Base-by-base conservation (phyloP, 2,329 filamentous ascomycete species). In the Xylaria hypoxylon region DNA sequence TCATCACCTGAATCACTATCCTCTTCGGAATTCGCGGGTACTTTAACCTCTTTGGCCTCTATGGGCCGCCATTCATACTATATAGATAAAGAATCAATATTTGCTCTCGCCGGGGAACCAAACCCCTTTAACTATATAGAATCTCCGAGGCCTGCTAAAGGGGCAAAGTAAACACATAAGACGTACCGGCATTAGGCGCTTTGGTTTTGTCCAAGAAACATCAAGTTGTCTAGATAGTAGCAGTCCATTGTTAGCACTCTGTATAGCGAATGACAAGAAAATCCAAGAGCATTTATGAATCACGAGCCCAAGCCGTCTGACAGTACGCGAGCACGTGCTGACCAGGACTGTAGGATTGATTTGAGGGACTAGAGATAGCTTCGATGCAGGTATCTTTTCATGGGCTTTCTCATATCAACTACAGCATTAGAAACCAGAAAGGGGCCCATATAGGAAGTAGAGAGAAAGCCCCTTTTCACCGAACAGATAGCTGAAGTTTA, bases 121-220 rank as follows among this genome's bases (percentile, higher is more conserved):
- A 38, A 38, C 10, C 35, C 11, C 5, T n/a, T n/a, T n/a, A n/a
- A n/a, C 10, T 38, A 33, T 38, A 44, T 44, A 4, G 10, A 17
- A 10, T 22, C 6, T 50, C 22, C 3, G 11, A 42, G 11, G 22
- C 10, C 5, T 51, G 6, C 6, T 7, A 24, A 26, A 22, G 24
- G 13, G 4, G 45, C 19, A 45, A 47, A 19, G n/a, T 10, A 33
- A 38, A 33, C 31, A 38, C 5, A 19, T 35, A 22, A 13, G 5
- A 59, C 62, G 11, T 55, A 64, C 55, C 3, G 62, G 62, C 48
- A 64, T 55, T 19, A 60, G 1, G 4, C 53, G 48, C 7, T 24
- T 42, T 55, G 56, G 56, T 17, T 60, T 64, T 15, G 62, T 42
- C 62, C 62, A 64, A 2, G 62, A 64, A 11, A 64, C 56, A 7